Percentiles rank a stretch among this genome's conserved stretches.
phyloP scores from a whole-genome alignment of 192 early-diverging fungal species.

The Rhizophlyctis rosea region DNA sequence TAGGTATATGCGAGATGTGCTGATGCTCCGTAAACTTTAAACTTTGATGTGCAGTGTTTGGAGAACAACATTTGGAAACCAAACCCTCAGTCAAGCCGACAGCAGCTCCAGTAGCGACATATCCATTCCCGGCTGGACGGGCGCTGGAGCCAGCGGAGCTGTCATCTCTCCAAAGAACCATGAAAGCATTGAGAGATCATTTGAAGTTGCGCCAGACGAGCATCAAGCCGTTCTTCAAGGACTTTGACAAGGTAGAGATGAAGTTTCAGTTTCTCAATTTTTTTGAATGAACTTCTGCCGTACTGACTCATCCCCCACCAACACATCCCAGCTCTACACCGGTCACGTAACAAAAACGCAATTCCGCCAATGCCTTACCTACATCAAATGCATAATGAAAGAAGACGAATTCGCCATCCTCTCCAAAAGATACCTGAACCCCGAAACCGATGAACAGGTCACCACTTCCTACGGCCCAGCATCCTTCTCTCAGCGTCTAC shows the following conservation, averaged over 20 bases:
- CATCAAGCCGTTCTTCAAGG: conserved; percentile 56
- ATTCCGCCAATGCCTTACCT: conserved; percentile 50
- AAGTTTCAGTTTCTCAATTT: background rate
- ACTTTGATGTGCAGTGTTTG: conserved; percentile 46
- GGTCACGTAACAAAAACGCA: conserved; percentile 52
- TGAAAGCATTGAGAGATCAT: conserved; percentile 39
- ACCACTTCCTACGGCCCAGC: too few relatives aligned
- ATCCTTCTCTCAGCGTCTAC: too few relatives aligned
- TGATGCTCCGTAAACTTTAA: too few relatives aligned
- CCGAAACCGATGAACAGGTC: too few relatives aligned
- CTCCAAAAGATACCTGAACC: conserved; percentile 43
- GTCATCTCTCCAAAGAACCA: conserved; percentile 17
- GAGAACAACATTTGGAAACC: conserved; percentile 39
- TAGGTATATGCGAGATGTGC: too few relatives aligned
- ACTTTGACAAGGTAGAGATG: conserved; percentile 49
- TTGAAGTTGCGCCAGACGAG: conserved; percentile 41
- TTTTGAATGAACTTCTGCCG: background rate
- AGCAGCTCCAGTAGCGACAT: conserved; percentile 8
- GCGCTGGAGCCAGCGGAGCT: conserved; percentile 33
- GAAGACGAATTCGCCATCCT: conserved; percentile 50
- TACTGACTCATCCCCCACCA: background rate
- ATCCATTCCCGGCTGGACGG: conserved; percentile 29
- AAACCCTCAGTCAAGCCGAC: conserved; percentile 34
- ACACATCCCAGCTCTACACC: conserved; percentile 38
- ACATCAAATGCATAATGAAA: conserved; percentile 37